Conservation (phyloP, 768 basidiomycete genomes). For the Tricholoma furcatifolium region DNA sequence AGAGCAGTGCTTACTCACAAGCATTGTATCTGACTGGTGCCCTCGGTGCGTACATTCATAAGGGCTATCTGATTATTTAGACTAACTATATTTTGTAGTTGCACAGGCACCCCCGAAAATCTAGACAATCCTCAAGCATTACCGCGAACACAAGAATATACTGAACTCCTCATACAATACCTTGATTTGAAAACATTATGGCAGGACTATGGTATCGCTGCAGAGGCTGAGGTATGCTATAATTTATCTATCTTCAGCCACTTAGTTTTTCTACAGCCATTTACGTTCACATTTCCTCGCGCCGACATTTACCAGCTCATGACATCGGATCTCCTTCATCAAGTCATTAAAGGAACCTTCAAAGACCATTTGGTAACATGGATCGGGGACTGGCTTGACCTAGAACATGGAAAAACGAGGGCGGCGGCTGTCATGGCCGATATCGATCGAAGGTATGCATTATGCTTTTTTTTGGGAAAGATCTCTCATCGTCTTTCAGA, state of each 20-base stretch:
- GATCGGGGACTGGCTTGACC: no score
- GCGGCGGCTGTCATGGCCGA: conserved; percentile 25
- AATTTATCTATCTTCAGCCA: not conserved
- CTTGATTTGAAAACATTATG: conserved; percentile 20
- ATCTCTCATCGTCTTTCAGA: no score
- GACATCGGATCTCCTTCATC: no score
- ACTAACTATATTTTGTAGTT: conserved; percentile 7
- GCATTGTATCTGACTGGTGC: conserved; percentile 27
- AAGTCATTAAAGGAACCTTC: no score
- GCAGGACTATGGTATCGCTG: conserved; percentile 26
- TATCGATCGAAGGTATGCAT: conserved; percentile 25
- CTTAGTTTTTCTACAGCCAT: conserved; percentile 20
- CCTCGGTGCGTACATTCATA: conserved; percentile 19
- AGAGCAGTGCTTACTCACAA: conserved; percentile 22
- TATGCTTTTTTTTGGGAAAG: no score
- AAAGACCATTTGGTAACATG: no score
- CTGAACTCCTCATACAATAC: conserved; percentile 17
- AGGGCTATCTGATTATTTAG: not conserved
- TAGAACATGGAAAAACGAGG: conserved; percentile 8
- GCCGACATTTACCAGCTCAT: conserved; percentile 30
- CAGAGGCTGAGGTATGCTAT: conserved; percentile 24
- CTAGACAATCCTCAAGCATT: conserved; percentile 21
- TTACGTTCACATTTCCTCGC: conserved; percentile 26
- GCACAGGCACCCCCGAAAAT: conserved; percentile 6
- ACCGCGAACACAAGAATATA: conserved; percentile 13